Evolutionary conservation across 2,329 filamentous ascomycete genomes (phyloP).

Genomic region (Rutstroemia sp.): DNA sequence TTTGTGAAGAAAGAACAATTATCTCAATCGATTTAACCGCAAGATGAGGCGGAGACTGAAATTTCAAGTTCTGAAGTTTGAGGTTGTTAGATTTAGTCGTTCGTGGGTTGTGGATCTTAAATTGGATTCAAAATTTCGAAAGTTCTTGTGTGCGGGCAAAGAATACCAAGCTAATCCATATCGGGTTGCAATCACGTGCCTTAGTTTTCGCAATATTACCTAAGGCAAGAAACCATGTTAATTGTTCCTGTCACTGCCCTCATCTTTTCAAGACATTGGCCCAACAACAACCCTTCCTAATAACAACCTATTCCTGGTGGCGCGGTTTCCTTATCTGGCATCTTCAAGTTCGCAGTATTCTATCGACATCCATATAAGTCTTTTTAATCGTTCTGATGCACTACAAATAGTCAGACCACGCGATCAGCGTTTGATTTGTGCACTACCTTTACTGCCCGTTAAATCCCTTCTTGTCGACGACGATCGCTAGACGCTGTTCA

Average conservation of each 20-base stretch:
- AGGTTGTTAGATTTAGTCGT: not conserved
- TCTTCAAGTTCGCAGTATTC: not conserved
- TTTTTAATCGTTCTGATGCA: constrained; percentile 14
- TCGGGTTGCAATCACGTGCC: not conserved
- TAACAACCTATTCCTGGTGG: not conserved
- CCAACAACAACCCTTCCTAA: constrained; percentile 3
- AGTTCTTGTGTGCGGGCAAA: constrained; percentile 6
- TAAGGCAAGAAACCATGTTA: constrained; percentile 1
- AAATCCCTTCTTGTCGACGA: too few relatives aligned
- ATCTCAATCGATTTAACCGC: constrained; percentile 99
- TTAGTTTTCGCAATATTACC: not conserved
- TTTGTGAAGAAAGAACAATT: constrained; percentile 54
- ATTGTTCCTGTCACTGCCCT: not conserved
- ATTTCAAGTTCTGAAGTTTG: constrained; percentile 63
- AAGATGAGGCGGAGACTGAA: constrained; percentile 95
- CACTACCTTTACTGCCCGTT: not conserved
- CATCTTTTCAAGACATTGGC: not conserved
- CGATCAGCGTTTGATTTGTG: constrained; percentile 16
- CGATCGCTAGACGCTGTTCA: constrained; percentile 5
- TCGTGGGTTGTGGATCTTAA: constrained; percentile 7
- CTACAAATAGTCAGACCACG: constrained; percentile 11
- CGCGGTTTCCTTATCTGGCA: not conserved
- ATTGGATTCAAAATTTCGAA: constrained; percentile 8
- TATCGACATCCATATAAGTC: not conserved
- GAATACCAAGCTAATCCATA: not conserved